phyloP scores from a whole-genome alignment of 1,139 yeast genomes.

The Geotrichum reessii region DNA sequence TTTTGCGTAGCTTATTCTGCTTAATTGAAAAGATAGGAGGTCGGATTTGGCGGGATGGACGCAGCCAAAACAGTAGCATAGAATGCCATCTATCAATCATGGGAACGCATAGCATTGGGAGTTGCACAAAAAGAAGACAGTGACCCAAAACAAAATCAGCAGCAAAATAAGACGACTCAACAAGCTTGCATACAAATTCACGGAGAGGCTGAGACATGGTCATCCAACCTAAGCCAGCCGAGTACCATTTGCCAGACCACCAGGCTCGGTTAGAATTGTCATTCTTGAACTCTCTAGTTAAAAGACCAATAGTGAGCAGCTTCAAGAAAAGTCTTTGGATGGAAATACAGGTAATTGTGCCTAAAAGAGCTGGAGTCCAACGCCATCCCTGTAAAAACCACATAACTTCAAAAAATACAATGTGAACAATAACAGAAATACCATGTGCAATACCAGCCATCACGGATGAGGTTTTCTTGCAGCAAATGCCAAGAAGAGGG shows the following conservation, averaged over 20 bases:
- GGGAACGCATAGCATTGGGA: slow-evolving; percentile 83
- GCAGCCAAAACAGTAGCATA: slow-evolving; percentile 96
- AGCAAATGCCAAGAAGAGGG: slow-evolving; percentile 88
- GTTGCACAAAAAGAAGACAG: slow-evolving; percentile 75
- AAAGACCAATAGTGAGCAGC: slow-evolving; percentile 65
- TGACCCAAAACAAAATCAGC: slow-evolving; percentile 96
- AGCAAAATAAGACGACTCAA: slow-evolving; percentile 92
- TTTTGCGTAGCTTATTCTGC: slow-evolving; percentile 94
- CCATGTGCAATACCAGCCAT: slow-evolving; percentile 97
- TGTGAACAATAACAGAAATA: slow-evolving; percentile 71
- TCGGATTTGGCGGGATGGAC: slow-evolving; percentile 95
- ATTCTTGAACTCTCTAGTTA: slow-evolving; percentile 95
- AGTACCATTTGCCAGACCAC: slow-evolving; percentile 99
- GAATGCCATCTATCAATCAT: slow-evolving; percentile 96
- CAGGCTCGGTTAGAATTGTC: slow-evolving; percentile 96
- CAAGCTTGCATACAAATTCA: slow-evolving; percentile 89
- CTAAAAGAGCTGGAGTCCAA: slow-evolving; percentile 81
- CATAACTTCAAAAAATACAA: slow-evolving; percentile 85
- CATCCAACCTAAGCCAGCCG: slow-evolving; percentile 89
- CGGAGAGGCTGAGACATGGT: slow-evolving; percentile 95
- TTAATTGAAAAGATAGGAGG: slow-evolving; percentile 97
- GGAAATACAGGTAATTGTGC: slow-evolving; percentile 78
- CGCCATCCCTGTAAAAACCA: slow-evolving; percentile 95
- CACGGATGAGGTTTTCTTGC: slow-evolving; percentile 96
- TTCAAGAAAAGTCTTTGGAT: slow-evolving; percentile 86